phyloP scores from a whole-genome alignment of 495 filamentous ascomycete species.

The Trichoderma reesei region DNA sequence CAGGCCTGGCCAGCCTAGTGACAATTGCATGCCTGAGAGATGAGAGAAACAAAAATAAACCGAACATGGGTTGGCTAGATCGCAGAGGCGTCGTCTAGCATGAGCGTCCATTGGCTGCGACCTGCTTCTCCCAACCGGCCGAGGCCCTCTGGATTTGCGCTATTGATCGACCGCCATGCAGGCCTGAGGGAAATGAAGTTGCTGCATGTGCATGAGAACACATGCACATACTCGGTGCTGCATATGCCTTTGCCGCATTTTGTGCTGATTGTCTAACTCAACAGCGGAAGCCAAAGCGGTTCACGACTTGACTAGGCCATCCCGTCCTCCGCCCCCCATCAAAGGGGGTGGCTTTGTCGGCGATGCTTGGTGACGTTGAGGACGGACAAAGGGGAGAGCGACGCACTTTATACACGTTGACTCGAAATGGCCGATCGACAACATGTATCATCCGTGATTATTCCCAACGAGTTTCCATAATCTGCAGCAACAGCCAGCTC shows the following conservation, averaged over 20 bases:
- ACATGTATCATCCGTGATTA: too few relatives aligned
- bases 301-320: background rate
- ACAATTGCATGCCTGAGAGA: slow-evolving; percentile 5
- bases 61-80: background rate
- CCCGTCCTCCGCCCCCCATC: background rate
- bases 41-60: background rate
- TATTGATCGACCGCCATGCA: slow-evolving; percentile 4
- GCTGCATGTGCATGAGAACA: background rate
- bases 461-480: too few relatives aligned
- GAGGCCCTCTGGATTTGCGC: background rate
- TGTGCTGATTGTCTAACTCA: background rate
- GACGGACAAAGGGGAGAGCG: too few relatives aligned
- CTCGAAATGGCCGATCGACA: too few relatives aligned
- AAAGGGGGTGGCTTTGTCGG: background rate
- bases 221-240: too few relatives aligned
- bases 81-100: slow-evolving; percentile 2
- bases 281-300: background rate
- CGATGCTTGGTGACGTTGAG: too few relatives aligned
- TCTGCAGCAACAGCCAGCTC: too few relatives aligned
- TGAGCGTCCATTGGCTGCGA: background rate
- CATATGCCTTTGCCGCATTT: background rate
- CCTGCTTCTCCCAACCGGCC: background rate
- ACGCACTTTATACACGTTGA: too few relatives aligned
- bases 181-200: slow-evolving; percentile 5
- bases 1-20: background rate